Percentiles rank a stretch among this genome's conserved stretches.
Evolutionary conservation across 305 asterid species (phyloP).

Genomic region (Stenogyne calaminthoides): DNA sequence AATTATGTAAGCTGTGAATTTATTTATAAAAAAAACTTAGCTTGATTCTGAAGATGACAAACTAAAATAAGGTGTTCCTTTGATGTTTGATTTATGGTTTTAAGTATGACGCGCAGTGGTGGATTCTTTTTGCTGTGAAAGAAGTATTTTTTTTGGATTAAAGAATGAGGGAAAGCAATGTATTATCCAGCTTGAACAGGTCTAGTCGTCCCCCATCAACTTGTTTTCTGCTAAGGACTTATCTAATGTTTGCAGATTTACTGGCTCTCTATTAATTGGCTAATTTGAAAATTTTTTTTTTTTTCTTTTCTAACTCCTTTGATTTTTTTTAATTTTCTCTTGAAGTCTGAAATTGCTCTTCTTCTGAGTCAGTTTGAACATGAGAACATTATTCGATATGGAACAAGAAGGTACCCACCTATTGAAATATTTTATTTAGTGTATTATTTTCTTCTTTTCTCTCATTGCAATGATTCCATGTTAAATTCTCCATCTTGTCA

Average conservation of each 20-base stretch:
- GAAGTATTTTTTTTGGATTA: constrained; percentile 94
- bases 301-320: neutral
- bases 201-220: constrained; percentile 14
- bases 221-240: constrained; percentile 1
- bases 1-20: neutral
- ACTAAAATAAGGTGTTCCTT: neutral
- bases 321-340: constrained; percentile 28
- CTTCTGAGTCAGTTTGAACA: constrained; percentile 90
- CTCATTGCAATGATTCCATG: neutral
- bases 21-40: neutral
- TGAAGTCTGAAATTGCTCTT: constrained; percentile 72
- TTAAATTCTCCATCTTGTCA: constrained; percentile 14
- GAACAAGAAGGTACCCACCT: constrained; percentile 77
- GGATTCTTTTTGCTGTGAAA: constrained; percentile 95
- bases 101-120: constrained; percentile 60
- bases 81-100: constrained; percentile 21
- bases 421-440: constrained; percentile 12
- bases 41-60: constrained; percentile 18
- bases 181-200: constrained; percentile 88
- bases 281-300: neutral
- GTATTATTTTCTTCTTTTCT: neutral
- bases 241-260: neutral
- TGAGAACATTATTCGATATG: constrained; percentile 87
- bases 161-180: constrained; percentile 75
- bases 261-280: neutral